A percentile compares a stretch with the other conserved stretches of the same genome.
These are phyloP conservation scores for Phialophora tarda DNA, from an alignment of 2,329 filamentous ascomycete genomes.

Conservation along the genomic window DNA sequence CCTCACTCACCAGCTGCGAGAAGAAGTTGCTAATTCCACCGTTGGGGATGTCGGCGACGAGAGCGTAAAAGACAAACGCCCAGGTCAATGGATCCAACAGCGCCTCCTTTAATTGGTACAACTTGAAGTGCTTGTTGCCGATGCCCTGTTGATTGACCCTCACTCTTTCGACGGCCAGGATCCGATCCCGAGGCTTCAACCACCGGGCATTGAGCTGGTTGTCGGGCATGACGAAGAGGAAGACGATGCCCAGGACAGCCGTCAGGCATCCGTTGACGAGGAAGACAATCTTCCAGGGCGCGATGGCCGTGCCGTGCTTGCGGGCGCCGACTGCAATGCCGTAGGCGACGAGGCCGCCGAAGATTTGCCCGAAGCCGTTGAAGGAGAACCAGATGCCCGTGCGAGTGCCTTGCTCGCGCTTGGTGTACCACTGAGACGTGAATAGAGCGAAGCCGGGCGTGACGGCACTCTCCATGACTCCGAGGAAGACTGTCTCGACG, in stretches of 20 bases:
- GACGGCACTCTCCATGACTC: constrained; percentile 70
- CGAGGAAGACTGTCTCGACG: constrained; percentile 43
- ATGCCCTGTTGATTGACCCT: constrained; percentile 77
- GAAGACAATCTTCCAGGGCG: constrained; percentile 70
- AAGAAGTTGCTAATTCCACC: constrained; percentile 67
- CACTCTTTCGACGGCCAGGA: constrained; percentile 72
- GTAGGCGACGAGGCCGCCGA: constrained; percentile 68
- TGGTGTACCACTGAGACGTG: constrained; percentile 75
- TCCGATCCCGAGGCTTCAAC: constrained; percentile 69
- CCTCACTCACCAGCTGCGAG: constrained; percentile 55
- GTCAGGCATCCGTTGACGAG: constrained; percentile 61
- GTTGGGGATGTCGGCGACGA: constrained; percentile 64
- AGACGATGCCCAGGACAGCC: constrained; percentile 54
- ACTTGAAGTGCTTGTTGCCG: constrained; percentile 71
- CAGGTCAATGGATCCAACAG: constrained; percentile 64
- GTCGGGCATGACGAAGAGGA: constrained; percentile 62
- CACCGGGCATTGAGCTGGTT: constrained; percentile 66
- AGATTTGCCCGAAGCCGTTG: constrained; percentile 68
- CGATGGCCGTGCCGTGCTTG: constrained; percentile 62
- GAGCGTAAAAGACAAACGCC: constrained; percentile 64
- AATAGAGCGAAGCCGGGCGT: constrained; percentile 72
- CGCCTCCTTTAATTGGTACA: constrained; percentile 67
- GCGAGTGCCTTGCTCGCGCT: constrained; percentile 67
- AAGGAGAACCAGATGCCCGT: constrained; percentile 72
- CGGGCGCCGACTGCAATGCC: constrained; percentile 64